Base-by-base conservation (phyloP, 225 moss, liverwort and hornwort species). In the Thuidium tamariscinum region DNA sequence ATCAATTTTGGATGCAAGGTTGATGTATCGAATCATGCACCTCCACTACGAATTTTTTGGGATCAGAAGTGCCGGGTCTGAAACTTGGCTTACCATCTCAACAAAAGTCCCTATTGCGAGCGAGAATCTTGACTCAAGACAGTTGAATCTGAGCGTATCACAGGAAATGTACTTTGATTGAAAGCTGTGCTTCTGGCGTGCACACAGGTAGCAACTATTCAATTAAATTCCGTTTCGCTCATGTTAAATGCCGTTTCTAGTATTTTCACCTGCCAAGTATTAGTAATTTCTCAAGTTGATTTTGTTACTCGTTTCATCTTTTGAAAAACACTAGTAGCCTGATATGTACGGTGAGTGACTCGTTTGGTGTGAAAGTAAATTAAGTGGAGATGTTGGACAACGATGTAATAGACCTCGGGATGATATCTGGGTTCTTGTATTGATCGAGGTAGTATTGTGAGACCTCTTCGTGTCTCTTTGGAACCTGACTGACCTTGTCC, bases 1-100 rank as follows among this genome's bases (percentile, higher is more conserved):
- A 87, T 93, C 39, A 86, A 88, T 46, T 91, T 93, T 82, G 90
- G 93, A 77, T 83, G 91, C 90, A 93, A 87, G 69, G 56, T 93
- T 84, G 88, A 88, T 55, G 59, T 93, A 66, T 91, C 93, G 67
- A 85, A 83, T 83, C 85, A 83, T 61, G 91, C 90, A 77, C 91
- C 93, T 84, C 88, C 93, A 32, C 74, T 93, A 46, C 90, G 84
- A 36, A 86, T 93, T 74, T 93, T 91, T 87, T 87, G 83, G 89
- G 78, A 57, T 57, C 89, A 88, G 72, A 83, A 88, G 49, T 91
- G 78, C 78, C 74, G 55, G 52, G 52, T 54, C 48, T 83, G 75
- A 82, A 79, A 78, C 64, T 7, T 29, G 72, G 51, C 54, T 69
- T 69, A 62, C 87, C 27, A 77, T 49, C 46, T 79, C 67, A 80